Base-by-base conservation (phyloP, 768 basidiomycete genomes). In the Podaxis mareebaensis region DNA sequence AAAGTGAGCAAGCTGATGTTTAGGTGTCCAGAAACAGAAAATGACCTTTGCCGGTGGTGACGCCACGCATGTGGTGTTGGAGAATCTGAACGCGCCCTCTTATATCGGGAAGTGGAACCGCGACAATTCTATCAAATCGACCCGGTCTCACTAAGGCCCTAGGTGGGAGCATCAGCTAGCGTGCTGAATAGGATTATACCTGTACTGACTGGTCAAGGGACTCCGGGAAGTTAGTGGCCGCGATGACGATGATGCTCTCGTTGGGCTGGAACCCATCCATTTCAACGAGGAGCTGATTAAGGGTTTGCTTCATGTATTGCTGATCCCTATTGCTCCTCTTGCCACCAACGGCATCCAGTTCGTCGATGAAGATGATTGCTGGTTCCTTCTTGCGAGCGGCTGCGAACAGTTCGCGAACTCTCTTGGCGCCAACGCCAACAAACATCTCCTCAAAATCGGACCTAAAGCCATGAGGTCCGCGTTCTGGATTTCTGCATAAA, bases 361-460 rank as follows among this genome's bases (percentile, higher is more conserved):
- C 95, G 69, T 98, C 95, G 69, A 99, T 99, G 78, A 99, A 99
- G 65, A 99, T 95, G 75, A 99, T 99, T 15, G 97, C 91, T 4
- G 97, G 96, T 64, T 96, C 87, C 73, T 93, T 93, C 78, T 96
- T 96, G 58, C 95, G 86, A 24, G 97, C 97, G 5, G 93, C 88
- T 4, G 92, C 88, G 68, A 99, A 99, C 30, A 99, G 85, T 66
- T 99, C 96, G 44, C 97, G 86, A 44, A 99, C 92, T 11, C 97
- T 90, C 73, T 96, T 95, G 15, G 97, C 96, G 57, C 95, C 95
- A 39, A 93, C 90, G 60, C 95, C 95, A 53, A 96, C 95, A 72
- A 95, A 96, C 89, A 99, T 96, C 75, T 99, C 96, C 73, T 99
- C 96, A 67, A 99, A 99, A 70, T 97, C 95, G 56, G 93, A 93